Evolutionary conservation across 352 stramenopile species (phyloP).

Genomic region (Aphanomyces stellatus): DNA sequence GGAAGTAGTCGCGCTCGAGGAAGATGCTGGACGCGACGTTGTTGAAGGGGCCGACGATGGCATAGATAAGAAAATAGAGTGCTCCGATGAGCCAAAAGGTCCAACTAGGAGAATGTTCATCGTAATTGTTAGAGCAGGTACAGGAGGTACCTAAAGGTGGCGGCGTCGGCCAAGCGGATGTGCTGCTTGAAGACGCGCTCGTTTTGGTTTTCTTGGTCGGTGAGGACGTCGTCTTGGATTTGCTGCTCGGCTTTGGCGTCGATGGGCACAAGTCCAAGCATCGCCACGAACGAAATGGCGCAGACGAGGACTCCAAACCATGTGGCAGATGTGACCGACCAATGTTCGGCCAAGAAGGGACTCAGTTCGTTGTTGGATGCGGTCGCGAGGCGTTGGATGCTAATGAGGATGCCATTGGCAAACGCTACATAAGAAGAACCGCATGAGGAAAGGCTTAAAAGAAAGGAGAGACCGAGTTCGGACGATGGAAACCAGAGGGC

Average conservation of each 20-base stretch:
- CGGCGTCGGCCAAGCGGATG: conserved; percentile 61
- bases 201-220: conserved; percentile 17
- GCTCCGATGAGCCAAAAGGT: conserved; percentile 85
- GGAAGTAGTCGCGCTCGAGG: conserved; percentile 85
- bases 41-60: conserved; percentile 90
- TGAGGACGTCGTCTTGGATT: not conserved
- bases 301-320: not conserved
- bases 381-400: not conserved
- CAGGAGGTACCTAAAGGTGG: conserved; percentile 41
- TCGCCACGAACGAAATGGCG: not conserved
- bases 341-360: not conserved
- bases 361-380: conserved; percentile 13
- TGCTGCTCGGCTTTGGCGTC: conserved; percentile 10
- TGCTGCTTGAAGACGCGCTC: not conserved
- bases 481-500: conserved; percentile 44
- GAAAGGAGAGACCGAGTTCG: conserved; percentile 26
- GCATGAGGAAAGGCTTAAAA: not conserved
- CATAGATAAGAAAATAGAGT: conserved; percentile 88
- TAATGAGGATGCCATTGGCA: not conserved
- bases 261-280: not conserved
- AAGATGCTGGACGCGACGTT: conserved; percentile 86
- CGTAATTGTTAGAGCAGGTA: not conserved
- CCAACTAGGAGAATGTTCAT: conserved; percentile 4
- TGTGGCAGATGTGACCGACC: not conserved
- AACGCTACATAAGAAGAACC: not conserved